Conservation (phyloP, 805 yeast genomes). For the Myxozyma neglecta region DNA sequence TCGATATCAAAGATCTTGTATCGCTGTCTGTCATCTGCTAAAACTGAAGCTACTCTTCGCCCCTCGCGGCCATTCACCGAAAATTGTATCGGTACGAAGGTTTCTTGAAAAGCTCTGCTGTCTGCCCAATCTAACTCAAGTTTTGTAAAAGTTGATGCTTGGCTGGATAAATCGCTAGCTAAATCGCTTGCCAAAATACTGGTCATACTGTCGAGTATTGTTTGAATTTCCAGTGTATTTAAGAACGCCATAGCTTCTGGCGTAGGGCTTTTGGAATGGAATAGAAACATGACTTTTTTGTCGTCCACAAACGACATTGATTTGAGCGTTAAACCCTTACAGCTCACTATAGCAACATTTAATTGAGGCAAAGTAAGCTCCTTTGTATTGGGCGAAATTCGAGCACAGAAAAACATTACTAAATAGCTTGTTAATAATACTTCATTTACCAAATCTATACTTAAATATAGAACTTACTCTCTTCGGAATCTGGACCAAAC, state of each 20-base stretch:
- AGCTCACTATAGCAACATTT: background rate
- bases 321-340: background rate
- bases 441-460: background rate
- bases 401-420: conserved; percentile 13
- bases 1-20: conserved; percentile 32
- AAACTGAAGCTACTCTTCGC: conserved; percentile 30
- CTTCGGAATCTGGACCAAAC: background rate
- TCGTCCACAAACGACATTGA: conserved; percentile 24
- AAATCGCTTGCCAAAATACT: background rate
- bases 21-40: conserved; percentile 30
- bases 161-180: background rate
- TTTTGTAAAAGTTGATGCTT: background rate
- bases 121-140: conserved; percentile 10
- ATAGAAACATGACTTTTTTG: conserved; percentile 19
- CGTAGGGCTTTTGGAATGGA: conserved; percentile 1
- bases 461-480: background rate
- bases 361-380: conserved; percentile 8
- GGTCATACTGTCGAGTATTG: background rate
- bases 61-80: conserved; percentile 29
- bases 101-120: conserved; percentile 6
- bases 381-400: conserved; percentile 1
- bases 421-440: background rate
- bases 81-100: conserved; percentile 23
- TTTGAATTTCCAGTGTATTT: background rate
- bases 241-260: background rate